Evolutionary conservation across 257 asterid genomes (phyloP).

Genomic region (Paraleonurus japonicus): DNA sequence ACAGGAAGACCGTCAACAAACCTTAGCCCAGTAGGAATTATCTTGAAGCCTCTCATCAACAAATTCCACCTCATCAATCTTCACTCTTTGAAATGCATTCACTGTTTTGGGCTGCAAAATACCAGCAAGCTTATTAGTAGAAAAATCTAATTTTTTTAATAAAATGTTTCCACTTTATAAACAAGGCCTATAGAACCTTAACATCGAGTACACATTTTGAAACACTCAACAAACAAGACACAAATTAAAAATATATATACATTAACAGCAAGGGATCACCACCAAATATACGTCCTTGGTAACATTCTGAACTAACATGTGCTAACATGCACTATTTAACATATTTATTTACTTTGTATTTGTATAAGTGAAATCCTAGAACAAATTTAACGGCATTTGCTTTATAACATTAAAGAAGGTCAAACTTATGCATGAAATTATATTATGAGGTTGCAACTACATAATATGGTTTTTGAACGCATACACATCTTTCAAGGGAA

Average conservation of each 20-base stretch:
- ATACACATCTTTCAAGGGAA: too few relatives aligned
- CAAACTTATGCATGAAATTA: neutral
- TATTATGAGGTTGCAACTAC: neutral
- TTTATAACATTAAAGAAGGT: neutral
- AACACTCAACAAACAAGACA: neutral
- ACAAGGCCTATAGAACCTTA: neutral
- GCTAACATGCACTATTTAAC: neutral
- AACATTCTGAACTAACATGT: slow-evolving; percentile 6
- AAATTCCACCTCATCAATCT: slow-evolving; percentile 56
- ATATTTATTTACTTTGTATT: neutral
- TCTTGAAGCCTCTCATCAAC: slow-evolving; percentile 86
- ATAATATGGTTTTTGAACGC: neutral
- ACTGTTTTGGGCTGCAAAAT: slow-evolving; percentile 69
- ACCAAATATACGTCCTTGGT: slow-evolving; percentile 12
- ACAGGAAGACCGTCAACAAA: slow-evolving; percentile 21
- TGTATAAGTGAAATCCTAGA: neutral
- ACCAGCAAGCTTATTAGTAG: slow-evolving; percentile 6
- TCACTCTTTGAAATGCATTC: slow-evolving; percentile 73
- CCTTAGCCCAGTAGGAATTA: slow-evolving; percentile 99
- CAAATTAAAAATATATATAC: neutral
- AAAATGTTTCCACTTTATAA: neutral
- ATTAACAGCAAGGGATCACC: neutral
- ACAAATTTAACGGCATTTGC: neutral
- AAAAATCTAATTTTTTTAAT: slow-evolving; percentile 1
- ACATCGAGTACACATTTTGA: neutral